A percentile compares a stretch with the other conserved stretches of the same genome.
phyloP scores from a whole-genome alignment of 179 eudicot genomes.

The Gypsophila paniculata region DNA sequence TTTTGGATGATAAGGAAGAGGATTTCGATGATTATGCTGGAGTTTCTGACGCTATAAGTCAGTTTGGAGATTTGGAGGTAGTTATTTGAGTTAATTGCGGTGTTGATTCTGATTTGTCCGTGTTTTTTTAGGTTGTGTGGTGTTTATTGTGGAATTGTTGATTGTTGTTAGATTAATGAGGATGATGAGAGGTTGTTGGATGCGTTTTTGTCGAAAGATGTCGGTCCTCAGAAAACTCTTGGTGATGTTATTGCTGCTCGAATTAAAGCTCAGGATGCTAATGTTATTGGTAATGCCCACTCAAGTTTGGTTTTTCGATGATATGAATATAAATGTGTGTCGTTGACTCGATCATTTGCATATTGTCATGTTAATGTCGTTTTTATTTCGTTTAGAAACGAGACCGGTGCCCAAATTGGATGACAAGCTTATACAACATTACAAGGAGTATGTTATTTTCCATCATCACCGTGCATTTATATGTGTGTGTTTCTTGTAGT shows the following conservation, averaged over 20 bases:
- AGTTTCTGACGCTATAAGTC: conserved; percentile 47
- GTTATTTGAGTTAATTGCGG: neutral
- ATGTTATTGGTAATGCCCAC: conserved; percentile 51
- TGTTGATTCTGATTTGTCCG: neutral
- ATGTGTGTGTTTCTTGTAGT: neutral
- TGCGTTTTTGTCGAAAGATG: conserved; percentile 57
- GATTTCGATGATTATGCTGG: conserved; percentile 59
- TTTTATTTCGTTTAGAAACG: conserved; percentile 33
- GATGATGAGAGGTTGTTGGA: conserved; percentile 79
- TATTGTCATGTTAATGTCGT: neutral
- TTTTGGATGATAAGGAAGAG: conserved; percentile 50
- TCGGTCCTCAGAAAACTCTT: conserved; percentile 61
- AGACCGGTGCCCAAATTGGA: conserved; percentile 57
- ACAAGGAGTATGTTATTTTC: conserved; percentile 55
- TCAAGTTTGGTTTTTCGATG: neutral
- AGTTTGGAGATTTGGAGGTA: conserved; percentile 53
- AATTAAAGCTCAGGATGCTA: conserved; percentile 61
- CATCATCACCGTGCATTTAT: neutral
- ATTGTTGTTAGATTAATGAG: conserved; percentile 60
- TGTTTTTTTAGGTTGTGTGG: neutral
- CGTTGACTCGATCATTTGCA: conserved; percentile 11
- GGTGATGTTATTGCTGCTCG: conserved; percentile 70
- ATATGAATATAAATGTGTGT: neutral
- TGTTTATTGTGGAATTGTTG: conserved; percentile 17
- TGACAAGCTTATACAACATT: conserved; percentile 56